A percentile compares a stretch with the other conserved stretches of the same genome.
Conservation (phyloP, 768 basidiomycete genomes). For the Rhodotorula taiwanensis region DNA sequence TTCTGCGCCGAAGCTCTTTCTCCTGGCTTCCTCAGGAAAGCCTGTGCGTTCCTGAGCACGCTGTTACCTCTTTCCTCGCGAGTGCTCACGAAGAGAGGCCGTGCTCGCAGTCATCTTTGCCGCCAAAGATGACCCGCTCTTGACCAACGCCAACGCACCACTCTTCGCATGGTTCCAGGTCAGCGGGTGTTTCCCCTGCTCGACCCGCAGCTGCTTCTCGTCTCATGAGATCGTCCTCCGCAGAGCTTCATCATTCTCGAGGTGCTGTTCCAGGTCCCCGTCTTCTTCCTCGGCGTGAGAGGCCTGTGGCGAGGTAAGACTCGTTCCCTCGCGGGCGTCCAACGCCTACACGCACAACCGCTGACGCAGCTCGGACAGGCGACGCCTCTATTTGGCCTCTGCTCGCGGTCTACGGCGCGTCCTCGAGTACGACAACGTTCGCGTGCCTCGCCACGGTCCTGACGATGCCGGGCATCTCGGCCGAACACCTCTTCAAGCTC, state of each 20-base stretch:
- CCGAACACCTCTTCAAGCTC: conserved; percentile 53
- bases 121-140: conserved; percentile 27
- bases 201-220: too few relatives aligned
- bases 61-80: too few relatives aligned
- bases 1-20: conserved; percentile 52
- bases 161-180: conserved; percentile 33
- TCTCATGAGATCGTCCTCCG: not conserved
- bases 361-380: conserved; percentile 48
- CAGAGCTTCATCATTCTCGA: conserved; percentile 43
- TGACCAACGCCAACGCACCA: conserved; percentile 30
- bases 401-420: conserved; percentile 66
- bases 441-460: conserved; percentile 62
- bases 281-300: conserved; percentile 62
- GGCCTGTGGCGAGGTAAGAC: conserved; percentile 55
- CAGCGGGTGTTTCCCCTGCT: too few relatives aligned
- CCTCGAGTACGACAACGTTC: conserved; percentile 68
- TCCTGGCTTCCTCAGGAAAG: conserved; percentile 32
- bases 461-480: conserved; percentile 50
- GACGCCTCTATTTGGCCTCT: conserved; percentile 54
- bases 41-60: conserved; percentile 42
- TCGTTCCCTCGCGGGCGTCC: not conserved
- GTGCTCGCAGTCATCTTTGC: conserved; percentile 12
- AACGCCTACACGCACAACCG: not conserved
- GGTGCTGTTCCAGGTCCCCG: conserved; percentile 58
- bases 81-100: not conserved